phyloP scores from a whole-genome alignment of 257 asterid genomes.

The Forsythia viridissima region DNA sequence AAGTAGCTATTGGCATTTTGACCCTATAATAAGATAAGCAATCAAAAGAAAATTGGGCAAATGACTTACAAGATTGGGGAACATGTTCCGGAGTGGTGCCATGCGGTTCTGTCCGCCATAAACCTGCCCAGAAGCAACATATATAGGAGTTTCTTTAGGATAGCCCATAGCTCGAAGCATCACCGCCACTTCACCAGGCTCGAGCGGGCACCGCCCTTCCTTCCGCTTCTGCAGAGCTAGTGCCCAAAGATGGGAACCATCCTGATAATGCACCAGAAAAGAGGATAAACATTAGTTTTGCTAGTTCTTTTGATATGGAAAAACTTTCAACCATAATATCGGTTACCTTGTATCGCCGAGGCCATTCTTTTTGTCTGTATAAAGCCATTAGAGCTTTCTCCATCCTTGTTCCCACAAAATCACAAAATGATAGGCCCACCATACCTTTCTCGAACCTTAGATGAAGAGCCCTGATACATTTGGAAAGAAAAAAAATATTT shows the following conservation, averaged over 20 bases:
- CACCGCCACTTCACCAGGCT: constrained; percentile 99
- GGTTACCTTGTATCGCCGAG: constrained; percentile 91
- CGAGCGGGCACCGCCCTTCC: constrained; percentile 99
- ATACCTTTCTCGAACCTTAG: constrained; percentile 98
- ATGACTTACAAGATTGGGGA: constrained; percentile 86
- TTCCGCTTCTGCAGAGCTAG: constrained; percentile 95
- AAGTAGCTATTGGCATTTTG: not conserved
- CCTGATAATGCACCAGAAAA: constrained; percentile 49
- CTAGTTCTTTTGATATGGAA: constrained; percentile 1
- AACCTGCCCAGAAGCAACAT: constrained; percentile 99
- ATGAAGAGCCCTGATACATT: constrained; percentile 90
- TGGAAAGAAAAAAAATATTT: not conserved
- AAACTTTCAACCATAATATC: constrained; percentile 3
- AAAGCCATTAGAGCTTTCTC: constrained; percentile 94
- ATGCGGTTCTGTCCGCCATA: constrained; percentile 99
- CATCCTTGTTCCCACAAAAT: constrained; percentile 86
- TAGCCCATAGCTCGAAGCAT: constrained; percentile 99
- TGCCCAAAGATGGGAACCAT: constrained; percentile 98
- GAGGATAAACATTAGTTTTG: constrained; percentile 9
- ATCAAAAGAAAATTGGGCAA: constrained; percentile 13
- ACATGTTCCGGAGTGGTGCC: constrained; percentile 99
- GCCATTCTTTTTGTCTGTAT: constrained; percentile 97
- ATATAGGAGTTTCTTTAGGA: constrained; percentile 95
- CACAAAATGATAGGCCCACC: constrained; percentile 99
- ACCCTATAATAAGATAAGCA: not conserved